Evolutionary conservation across 495 filamentous ascomycete genomes (phyloP).

Genomic region (Amorphotheca resinae): DNA sequence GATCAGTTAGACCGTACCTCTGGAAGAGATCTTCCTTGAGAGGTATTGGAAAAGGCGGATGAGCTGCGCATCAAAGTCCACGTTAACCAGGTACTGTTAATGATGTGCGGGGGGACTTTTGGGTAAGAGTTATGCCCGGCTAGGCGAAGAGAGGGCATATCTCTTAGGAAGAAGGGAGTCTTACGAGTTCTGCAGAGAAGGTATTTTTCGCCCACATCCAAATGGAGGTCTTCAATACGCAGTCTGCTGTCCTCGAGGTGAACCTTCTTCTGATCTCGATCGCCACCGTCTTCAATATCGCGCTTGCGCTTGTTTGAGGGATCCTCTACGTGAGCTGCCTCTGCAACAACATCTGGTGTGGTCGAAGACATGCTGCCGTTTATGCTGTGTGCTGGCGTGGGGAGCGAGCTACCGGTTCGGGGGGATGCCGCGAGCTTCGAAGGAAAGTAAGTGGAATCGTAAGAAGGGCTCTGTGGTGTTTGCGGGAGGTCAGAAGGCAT

Average conservation of each 20-base stretch:
- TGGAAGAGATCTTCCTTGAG: conserved; percentile 40
- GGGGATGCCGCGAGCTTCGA: conserved; percentile 13
- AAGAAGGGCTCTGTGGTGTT: conserved; percentile 46
- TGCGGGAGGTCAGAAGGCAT: conserved; percentile 40
- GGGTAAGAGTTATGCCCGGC: not conserved
- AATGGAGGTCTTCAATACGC: conserved; percentile 41
- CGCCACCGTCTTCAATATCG: conserved; percentile 31
- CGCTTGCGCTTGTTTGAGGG: conserved; percentile 43
- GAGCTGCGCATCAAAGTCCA: conserved; percentile 31
- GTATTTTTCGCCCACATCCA: conserved; percentile 45
- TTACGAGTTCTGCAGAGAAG: conserved; percentile 50
- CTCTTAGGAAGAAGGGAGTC: conserved; percentile 31
- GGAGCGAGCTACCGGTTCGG: conserved; percentile 10
- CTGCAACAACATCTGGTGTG: conserved; percentile 27
- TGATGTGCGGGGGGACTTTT: conserved; percentile 6
- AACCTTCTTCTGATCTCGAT: conserved; percentile 42
- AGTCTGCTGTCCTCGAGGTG: conserved; percentile 38
- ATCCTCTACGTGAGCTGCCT: conserved; percentile 26
- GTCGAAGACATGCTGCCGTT: conserved; percentile 37
- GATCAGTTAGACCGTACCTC: conserved; percentile 32
- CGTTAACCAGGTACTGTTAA: conserved; percentile 35
- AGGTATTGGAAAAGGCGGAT: conserved; percentile 27
- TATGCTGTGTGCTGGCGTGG: conserved; percentile 40
- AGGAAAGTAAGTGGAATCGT: conserved; percentile 1
- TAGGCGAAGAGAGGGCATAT: conserved; percentile 7